phyloP scores from a whole-genome alignment of 768 basidiomycete species.

The Pleurotus platypus region DNA sequence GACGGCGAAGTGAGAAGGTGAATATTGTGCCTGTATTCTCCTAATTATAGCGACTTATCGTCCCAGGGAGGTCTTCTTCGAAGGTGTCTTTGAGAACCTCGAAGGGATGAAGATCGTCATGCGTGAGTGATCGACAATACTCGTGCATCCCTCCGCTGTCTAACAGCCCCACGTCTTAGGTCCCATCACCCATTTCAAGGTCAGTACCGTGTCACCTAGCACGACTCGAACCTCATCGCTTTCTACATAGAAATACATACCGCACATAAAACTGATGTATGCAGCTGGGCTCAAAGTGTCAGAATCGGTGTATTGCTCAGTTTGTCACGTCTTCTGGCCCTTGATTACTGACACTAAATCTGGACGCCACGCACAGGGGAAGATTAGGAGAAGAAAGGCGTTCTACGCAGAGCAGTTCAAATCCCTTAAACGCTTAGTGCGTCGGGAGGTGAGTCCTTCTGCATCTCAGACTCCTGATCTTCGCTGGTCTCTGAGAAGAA shows the following conservation, averaged over 20 bases:
- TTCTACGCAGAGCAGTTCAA: conserved; percentile 66
- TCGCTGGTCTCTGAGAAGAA: conserved; percentile 7
- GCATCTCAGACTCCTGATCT: neutral
- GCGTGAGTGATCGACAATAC: conserved; percentile 26
- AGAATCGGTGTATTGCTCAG: conserved; percentile 40
- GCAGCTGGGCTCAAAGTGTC: conserved; percentile 34
- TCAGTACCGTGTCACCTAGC: neutral
- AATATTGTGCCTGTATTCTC: neutral
- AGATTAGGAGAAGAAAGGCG: conserved; percentile 57
- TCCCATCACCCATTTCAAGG: conserved; percentile 49
- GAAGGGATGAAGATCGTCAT: conserved; percentile 59
- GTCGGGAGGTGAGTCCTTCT: conserved; percentile 40
- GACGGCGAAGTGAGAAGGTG: conserved; percentile 55
- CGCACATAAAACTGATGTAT: conserved; percentile 41
- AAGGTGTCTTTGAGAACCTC: conserved; percentile 65
- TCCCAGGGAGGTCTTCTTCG: conserved; percentile 51
- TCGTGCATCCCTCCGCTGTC: neutral
- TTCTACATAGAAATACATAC: conserved; percentile 35
- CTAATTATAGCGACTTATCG: neutral
- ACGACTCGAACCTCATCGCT: too few relatives aligned
- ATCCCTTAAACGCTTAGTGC: conserved; percentile 52
- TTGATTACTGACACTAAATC: too few relatives aligned
- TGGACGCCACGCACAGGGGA: conserved; percentile 35
- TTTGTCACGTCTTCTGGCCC: conserved; percentile 14
- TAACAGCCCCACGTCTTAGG: conserved; percentile 21